Base-by-base conservation (phyloP, 169 alveolate genomes). In the Theileria annulata region DNA sequence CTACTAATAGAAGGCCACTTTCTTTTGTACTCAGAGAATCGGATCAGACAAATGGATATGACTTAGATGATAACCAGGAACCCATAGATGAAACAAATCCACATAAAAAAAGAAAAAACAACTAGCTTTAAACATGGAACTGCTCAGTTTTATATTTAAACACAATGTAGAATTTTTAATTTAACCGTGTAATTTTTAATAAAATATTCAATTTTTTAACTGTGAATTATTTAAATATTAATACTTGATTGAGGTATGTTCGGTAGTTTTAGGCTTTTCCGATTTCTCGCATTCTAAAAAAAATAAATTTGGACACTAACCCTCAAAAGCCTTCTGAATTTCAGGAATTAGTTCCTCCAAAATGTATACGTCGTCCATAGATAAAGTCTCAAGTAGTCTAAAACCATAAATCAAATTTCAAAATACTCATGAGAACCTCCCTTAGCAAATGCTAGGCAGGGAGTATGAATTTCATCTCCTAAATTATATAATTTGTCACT, bases 361-460 rank as follows among this genome's bases (percentile, higher is more conserved):
- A 51, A 71, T 56, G 37, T 77, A 79, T 47, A 84, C 75, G 33
- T 84, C 90, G 28, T 84, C 90, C 90, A 84, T 84, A 21, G 87
- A 60, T 17, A 84, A 58, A 19, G 87, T 72, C 47, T 84, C 90
- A 25, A 84, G 80, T 17, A 84, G 75, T 4, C 67, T 72, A 21
- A 49, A 2, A 27, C 1, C 30, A 37, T 69, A 6, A 49, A 8
- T 69, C 10, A 37, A 25, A 42, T 3, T 17, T 0, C n/a, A 49
- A 54, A 4, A 17, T 69, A 69, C 71, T 73, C 77, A 37, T 77
- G 86, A 28, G 86, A 84, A 21, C 90, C 87, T 25, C 87, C 90
- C 75, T 84, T 84, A 12, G 66, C 75, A 12, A 84, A n/a, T 3
- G 87, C 90, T 56, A 84, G 47, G 23, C 72, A 76, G 1, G 90